A percentile compares a stretch with the other conserved stretches of the same genome.
Conservation (phyloP, 176 grass and related monocot species). For the Carex scoparia region DNA sequence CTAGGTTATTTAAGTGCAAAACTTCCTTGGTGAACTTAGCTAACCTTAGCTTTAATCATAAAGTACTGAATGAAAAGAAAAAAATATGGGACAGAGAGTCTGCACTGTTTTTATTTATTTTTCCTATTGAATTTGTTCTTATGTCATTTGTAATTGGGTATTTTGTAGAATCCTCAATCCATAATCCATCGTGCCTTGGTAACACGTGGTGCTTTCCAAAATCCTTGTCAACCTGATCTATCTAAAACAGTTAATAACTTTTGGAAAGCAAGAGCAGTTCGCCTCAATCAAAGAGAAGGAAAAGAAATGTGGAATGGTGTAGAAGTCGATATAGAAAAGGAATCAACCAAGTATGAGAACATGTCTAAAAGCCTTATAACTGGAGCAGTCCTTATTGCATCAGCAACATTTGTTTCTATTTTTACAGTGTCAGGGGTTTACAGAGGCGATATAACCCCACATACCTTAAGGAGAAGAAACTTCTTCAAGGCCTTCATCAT, state of each 20-base stretch:
- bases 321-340: not conserved
- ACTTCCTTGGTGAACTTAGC: not conserved
- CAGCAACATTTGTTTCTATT: constrained; percentile 10
- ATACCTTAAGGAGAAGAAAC: not conserved
- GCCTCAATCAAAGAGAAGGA: not conserved
- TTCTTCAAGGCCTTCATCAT: constrained; percentile 5
- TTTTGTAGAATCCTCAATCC: constrained; percentile 12
- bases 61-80: not conserved
- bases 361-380: not conserved
- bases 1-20: not conserved
- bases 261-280: not conserved
- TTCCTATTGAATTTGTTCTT: not conserved
- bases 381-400: constrained; percentile 6
- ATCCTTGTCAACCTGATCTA: not conserved
- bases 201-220: not conserved
- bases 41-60: not conserved
- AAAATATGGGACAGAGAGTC: not conserved
- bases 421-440: constrained; percentile 8
- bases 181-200: not conserved
- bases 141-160: not conserved
- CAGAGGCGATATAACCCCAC: not conserved
- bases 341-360: constrained; percentile 1
- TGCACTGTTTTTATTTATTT: not conserved
- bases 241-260: not conserved
- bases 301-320: not conserved